Evolutionary conservation across 768 basidiomycete genomes (phyloP).

Genomic region (Psilocybe tampanensis): DNA sequence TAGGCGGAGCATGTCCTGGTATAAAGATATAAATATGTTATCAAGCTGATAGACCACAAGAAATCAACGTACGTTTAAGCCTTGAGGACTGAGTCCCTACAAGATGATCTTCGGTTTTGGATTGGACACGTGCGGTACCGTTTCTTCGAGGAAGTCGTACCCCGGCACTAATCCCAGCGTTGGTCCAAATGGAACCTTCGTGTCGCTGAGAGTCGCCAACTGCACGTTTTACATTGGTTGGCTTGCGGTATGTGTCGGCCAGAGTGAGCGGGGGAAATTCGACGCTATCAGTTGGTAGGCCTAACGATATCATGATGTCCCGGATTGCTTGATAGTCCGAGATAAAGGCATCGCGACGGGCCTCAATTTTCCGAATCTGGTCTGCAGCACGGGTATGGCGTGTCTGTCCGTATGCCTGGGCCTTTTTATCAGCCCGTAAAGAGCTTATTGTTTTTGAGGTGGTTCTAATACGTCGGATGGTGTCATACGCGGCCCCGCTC

Average conservation of each 20-base stretch:
- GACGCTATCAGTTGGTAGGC: neutral
- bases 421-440: neutral
- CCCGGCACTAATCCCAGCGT: neutral
- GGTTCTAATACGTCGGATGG: neutral
- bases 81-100: neutral
- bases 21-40: neutral
- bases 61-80: neutral
- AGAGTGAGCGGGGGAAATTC: constrained; percentile 13
- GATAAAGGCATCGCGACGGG: constrained; percentile 7
- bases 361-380: neutral
- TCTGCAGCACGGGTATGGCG: constrained; percentile 8
- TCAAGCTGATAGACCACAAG: no score
- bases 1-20: neutral
- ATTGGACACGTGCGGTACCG: no score
- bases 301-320: constrained; percentile 1
- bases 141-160: neutral
- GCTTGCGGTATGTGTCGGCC: constrained; percentile 15
- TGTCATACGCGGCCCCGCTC: constrained; percentile 19
- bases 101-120: neutral
- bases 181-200: constrained; percentile 18
- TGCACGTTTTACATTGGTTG: constrained; percentile 6
- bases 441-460: neutral
- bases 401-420: constrained; percentile 11
- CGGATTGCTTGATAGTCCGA: constrained; percentile 12
- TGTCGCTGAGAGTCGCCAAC: constrained; percentile 14